A percentile compares a stretch with the other conserved stretches of the same genome.
Conservation (phyloP, 345 rosid species). For the Ceriops zippeliana region DNA sequence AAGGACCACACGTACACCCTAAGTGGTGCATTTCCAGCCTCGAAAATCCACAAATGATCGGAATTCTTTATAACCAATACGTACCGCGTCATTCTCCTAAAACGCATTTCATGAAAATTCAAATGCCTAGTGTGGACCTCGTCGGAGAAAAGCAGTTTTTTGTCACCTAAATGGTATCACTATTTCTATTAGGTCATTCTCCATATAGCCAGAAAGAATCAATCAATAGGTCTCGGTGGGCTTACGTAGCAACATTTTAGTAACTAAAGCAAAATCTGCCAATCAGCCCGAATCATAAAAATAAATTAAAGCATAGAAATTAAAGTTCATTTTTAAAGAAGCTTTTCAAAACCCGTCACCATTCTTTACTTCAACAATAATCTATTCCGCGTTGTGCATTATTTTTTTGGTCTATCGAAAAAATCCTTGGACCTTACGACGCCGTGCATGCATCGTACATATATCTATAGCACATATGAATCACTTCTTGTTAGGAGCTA, state of each 20-base stretch:
- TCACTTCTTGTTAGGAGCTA: too few relatives aligned
- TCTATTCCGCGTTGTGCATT: too few relatives aligned
- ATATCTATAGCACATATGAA: too few relatives aligned
- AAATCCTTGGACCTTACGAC: too few relatives aligned
- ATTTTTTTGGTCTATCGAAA: too few relatives aligned
- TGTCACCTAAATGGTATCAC: slow-evolving; percentile 31
- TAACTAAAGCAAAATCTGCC: neutral
- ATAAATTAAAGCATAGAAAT: too few relatives aligned
- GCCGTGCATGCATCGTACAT: too few relatives aligned
- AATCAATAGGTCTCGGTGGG: slow-evolving; percentile 3
- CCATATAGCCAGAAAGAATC: neutral
- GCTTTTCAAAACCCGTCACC: too few relatives aligned
- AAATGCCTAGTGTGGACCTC: slow-evolving; percentile 17
- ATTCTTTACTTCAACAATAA: too few relatives aligned
- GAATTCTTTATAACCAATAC: neutral
- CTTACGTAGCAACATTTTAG: slow-evolving; percentile 13
- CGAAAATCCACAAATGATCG: slow-evolving; percentile 6
- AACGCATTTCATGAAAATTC: neutral
- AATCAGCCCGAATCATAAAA: too few relatives aligned
- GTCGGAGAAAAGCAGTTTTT: slow-evolving; percentile 19
- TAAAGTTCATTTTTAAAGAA: too few relatives aligned
- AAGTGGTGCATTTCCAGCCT: slow-evolving; percentile 22
- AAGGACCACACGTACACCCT: neutral
- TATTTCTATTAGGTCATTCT: slow-evolving; percentile 13
- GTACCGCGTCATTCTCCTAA: neutral